phyloP scores from a whole-genome alignment of 2,329 filamentous ascomycete species.

The Paracorniculantispora psalliotae region DNA sequence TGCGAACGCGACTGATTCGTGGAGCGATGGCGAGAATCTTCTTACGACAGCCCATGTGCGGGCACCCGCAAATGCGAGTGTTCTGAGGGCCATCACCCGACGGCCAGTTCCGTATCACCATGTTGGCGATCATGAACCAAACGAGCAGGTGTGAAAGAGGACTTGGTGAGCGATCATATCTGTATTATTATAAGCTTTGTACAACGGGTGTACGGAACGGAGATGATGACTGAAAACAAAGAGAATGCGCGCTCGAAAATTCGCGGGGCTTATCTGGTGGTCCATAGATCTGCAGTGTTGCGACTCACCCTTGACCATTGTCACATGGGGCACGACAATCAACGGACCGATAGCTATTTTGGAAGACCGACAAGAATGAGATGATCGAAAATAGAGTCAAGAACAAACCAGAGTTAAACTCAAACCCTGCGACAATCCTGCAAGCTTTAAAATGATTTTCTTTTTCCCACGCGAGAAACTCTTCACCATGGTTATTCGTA shows the following conservation, averaged over 20 bases:
- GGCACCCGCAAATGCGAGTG: background rate
- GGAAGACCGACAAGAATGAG: background rate
- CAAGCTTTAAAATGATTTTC: background rate
- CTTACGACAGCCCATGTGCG: background rate
- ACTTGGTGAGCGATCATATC: background rate
- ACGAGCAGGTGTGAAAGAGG: background rate
- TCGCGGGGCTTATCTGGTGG: background rate
- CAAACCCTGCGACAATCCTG: background rate
- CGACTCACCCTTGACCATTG: background rate
- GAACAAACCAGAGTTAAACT: background rate
- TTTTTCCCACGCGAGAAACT: background rate
- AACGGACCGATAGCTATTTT: background rate
- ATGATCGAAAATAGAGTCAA: background rate
- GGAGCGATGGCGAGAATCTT: background rate
- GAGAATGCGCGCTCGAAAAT: background rate
- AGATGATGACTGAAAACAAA: background rate
- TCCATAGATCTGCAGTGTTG: background rate
- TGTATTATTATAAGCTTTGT: background rate
- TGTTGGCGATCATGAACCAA: slow-evolving; percentile 3
- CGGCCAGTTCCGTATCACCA: background rate
- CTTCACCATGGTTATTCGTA: background rate
- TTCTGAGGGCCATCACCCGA: background rate
- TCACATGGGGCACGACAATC: background rate
- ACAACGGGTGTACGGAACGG: background rate
- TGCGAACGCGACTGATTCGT: background rate